Evolutionary conservation across 1,284 basidiomycete genomes (phyloP).

Genomic region (Peniophora sp.): DNA sequence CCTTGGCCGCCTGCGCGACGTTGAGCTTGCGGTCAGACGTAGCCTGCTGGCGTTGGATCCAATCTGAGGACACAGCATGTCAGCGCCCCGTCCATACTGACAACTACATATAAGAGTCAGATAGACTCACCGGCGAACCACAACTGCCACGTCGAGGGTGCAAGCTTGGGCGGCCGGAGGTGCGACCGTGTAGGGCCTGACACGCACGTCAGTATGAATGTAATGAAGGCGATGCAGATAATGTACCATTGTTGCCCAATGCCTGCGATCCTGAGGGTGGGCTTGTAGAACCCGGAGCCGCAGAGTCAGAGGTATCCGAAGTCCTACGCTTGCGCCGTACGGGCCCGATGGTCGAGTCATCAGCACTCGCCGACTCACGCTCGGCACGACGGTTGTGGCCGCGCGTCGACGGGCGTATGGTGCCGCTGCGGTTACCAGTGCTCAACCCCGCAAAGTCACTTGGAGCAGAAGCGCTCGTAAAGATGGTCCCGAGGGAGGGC

Average conservation of each 20-base stretch:
- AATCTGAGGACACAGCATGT: slow-evolving; percentile 38
- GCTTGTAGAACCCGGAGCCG: slow-evolving; percentile 71
- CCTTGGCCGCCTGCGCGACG: slow-evolving; percentile 93
- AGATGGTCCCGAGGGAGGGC: slow-evolving; percentile 8
- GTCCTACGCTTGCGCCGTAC: slow-evolving; percentile 27
- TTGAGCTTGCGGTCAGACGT: slow-evolving; percentile 79
- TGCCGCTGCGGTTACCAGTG: neutral
- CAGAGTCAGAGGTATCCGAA: slow-evolving; percentile 17
- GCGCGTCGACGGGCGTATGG: neutral
- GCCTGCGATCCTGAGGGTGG: slow-evolving; percentile 47
- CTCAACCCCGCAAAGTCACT: neutral
- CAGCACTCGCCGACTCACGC: neutral
- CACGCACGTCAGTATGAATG: too few species aligned
- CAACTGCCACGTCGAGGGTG: slow-evolving; percentile 93
- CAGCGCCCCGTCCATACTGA: neutral
- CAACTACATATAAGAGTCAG: neutral
- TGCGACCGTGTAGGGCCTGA: slow-evolving; percentile 32
- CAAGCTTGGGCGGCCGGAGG: slow-evolving; percentile 85
- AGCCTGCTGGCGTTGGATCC: slow-evolving; percentile 86
- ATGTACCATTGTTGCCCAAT: slow-evolving; percentile 9
- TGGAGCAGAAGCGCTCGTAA: slow-evolving; percentile 1
- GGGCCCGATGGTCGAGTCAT: neutral
- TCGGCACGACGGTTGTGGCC: neutral
- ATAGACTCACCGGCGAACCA: slow-evolving; percentile 69
- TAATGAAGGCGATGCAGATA: too few species aligned